These are phyloP conservation scores for Endoconidiophora laricicola DNA, from an alignment of 2,329 filamentous ascomycete genomes.

Conservation along the genomic window DNA sequence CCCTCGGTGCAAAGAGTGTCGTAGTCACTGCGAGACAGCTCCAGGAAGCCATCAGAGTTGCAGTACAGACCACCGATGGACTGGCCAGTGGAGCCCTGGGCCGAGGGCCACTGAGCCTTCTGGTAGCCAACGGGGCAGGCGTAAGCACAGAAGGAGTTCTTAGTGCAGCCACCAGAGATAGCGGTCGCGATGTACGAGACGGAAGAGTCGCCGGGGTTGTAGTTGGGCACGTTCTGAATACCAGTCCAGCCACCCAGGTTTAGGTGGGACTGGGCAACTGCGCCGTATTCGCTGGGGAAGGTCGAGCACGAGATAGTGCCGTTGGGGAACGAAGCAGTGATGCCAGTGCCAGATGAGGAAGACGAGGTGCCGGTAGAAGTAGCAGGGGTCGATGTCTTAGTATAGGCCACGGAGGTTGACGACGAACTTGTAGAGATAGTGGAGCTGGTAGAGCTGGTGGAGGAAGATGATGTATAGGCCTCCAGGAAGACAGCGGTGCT, in stretches of 20 bases:
- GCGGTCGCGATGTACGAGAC: slow-evolving; percentile 52
- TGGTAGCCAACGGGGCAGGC: slow-evolving; percentile 82
- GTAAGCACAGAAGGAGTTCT: slow-evolving; percentile 72
- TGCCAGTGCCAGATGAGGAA: slow-evolving; percentile 27
- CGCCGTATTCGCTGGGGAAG: slow-evolving; percentile 72
- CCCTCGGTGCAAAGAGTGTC: slow-evolving; percentile 62
- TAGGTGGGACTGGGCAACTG: slow-evolving; percentile 52
- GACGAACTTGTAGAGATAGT: slow-evolving; percentile 1
- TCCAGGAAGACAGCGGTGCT: slow-evolving; percentile 12
- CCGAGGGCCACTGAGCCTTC: slow-evolving; percentile 73
- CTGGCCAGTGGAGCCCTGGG: slow-evolving; percentile 64
- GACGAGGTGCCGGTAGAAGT: slow-evolving; percentile 11
- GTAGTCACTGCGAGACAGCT: slow-evolving; percentile 52
- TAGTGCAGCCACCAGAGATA: slow-evolving; percentile 41
- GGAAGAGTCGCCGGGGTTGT: slow-evolving; percentile 28
- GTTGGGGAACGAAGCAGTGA: slow-evolving; percentile 57
- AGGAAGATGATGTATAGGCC: slow-evolving; percentile 16
- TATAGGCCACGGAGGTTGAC: slow-evolving; percentile 4
- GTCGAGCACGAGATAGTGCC: slow-evolving; percentile 51
- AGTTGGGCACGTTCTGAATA: slow-evolving; percentile 48
- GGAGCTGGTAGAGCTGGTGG: slow-evolving; percentile 31
- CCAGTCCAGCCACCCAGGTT: slow-evolving; percentile 61
- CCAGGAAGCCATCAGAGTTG: slow-evolving; percentile 53
- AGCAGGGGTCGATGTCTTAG: slow-evolving; percentile 11
- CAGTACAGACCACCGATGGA: slow-evolving; percentile 82